phyloP scores from a whole-genome alignment of 192 early-diverging fungal genomes.

The Backusella luteola region DNA sequence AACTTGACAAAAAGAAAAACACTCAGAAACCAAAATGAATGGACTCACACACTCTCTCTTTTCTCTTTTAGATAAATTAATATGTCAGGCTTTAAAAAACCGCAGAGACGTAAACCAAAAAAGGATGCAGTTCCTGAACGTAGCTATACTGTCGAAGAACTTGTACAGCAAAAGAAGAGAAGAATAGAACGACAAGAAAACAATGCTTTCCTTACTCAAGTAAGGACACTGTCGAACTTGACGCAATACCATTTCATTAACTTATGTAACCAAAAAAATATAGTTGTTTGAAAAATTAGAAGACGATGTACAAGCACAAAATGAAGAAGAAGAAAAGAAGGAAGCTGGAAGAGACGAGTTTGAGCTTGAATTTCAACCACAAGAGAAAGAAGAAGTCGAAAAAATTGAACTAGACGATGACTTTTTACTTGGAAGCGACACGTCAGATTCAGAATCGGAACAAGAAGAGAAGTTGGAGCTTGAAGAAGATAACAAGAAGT shows the following conservation, averaged over 20 bases:
- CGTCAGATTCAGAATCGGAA: background rate
- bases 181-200: background rate
- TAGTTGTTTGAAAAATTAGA: background rate
- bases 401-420: background rate
- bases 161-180: slow-evolving; percentile 1
- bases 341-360: background rate
- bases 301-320: background rate
- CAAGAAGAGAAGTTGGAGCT: background rate
- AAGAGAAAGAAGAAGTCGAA: background rate
- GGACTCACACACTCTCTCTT: background rate
- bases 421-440: background rate
- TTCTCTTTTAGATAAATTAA: background rate
- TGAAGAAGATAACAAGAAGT: background rate
- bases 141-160: background rate
- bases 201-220: background rate
- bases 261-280: background rate
- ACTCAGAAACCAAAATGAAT: background rate
- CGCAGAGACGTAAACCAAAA: background rate
- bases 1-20: background rate
- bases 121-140: background rate
- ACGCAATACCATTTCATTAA: background rate
- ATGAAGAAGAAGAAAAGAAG: background rate
- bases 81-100: background rate
- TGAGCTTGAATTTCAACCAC: background rate
- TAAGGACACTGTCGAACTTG: background rate